These are phyloP conservation scores for Halenospora varia DNA, from an alignment of 495 filamentous ascomycete species.

Conservation along the genomic window DNA sequence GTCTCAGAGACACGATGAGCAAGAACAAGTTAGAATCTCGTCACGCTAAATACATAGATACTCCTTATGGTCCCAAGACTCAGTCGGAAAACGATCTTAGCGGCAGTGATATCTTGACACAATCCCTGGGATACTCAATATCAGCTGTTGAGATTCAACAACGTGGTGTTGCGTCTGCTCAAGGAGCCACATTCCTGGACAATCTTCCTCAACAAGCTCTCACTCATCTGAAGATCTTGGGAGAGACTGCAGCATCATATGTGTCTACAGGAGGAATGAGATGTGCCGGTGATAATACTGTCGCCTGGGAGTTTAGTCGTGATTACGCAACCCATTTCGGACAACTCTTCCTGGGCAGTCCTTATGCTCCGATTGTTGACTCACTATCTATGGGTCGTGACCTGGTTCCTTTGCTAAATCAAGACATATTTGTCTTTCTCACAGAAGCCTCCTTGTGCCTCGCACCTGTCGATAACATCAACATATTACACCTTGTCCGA, in stretches of 20 bases:
- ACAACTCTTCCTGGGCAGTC: slow-evolving; percentile 55
- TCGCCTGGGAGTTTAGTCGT: slow-evolving; percentile 62
- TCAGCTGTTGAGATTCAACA: slow-evolving; percentile 88
- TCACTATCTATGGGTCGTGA: neutral
- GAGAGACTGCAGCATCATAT: slow-evolving; percentile 84
- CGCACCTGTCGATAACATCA: slow-evolving; percentile 64
- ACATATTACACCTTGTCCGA: slow-evolving; percentile 77
- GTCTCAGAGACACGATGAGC: slow-evolving; percentile 72
- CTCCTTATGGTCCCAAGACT: slow-evolving; percentile 6
- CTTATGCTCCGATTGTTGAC: slow-evolving; percentile 2
- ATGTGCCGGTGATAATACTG: slow-evolving; percentile 51
- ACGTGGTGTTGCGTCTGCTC: slow-evolving; percentile 74
- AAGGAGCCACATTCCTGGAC: slow-evolving; percentile 73
- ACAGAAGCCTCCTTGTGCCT: slow-evolving; percentile 67
- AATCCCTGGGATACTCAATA: slow-evolving; percentile 81
- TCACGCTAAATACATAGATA: slow-evolving; percentile 34
- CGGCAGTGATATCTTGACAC: slow-evolving; percentile 44
- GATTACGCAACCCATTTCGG: slow-evolving; percentile 70
- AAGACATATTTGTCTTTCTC: slow-evolving; percentile 88
- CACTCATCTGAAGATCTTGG: slow-evolving; percentile 84
- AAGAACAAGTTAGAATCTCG: slow-evolving; percentile 56
- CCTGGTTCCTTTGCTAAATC: slow-evolving; percentile 55
- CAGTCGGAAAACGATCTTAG: slow-evolving; percentile 28
- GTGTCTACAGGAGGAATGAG: slow-evolving; percentile 70
- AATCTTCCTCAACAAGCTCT: slow-evolving; percentile 77